A percentile compares a stretch with the other conserved stretches of the same genome.
Conservation (phyloP, 2,329 filamentous ascomycete genomes). For the Chaetomium strumarium region DNA sequence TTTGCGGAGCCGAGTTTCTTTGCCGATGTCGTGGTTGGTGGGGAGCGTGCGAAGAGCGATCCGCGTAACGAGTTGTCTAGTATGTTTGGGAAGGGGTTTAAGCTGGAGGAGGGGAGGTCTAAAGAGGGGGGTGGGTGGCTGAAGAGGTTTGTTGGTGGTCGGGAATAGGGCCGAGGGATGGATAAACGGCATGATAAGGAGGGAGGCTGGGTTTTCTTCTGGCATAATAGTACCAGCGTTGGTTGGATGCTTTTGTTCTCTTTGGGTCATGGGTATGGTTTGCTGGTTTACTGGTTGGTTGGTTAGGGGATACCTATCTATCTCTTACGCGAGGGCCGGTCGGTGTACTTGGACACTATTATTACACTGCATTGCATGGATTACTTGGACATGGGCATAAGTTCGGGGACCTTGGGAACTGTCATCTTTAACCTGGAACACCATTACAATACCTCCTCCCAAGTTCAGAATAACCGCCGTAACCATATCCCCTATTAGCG, state of each 20-base stretch:
- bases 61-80: constrained; percentile 41
- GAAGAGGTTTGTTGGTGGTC: constrained; percentile 7
- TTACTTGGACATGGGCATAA: background rate
- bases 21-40: constrained; percentile 34
- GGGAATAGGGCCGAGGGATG: background rate
- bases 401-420: too few relatives aligned
- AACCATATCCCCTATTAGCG: too few relatives aligned
- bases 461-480: too few relatives aligned
- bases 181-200: background rate
- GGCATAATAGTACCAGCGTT: background rate
- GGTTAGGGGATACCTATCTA: background rate
- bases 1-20: constrained; percentile 60
- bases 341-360: background rate
- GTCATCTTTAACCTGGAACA: too few relatives aligned
- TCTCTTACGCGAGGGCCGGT: background rate
- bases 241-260: background rate
- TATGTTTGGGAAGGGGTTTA: constrained; percentile 40
- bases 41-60: constrained; percentile 26
- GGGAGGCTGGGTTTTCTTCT: background rate
- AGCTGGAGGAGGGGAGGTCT: constrained; percentile 26
- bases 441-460: too few relatives aligned
- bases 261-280: background rate
- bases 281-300: background rate
- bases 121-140: constrained; percentile 14
- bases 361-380: constrained; percentile 3